phyloP scores from a whole-genome alignment of 31 red algal genomes.

The Bonnemaisonia californica region DNA sequence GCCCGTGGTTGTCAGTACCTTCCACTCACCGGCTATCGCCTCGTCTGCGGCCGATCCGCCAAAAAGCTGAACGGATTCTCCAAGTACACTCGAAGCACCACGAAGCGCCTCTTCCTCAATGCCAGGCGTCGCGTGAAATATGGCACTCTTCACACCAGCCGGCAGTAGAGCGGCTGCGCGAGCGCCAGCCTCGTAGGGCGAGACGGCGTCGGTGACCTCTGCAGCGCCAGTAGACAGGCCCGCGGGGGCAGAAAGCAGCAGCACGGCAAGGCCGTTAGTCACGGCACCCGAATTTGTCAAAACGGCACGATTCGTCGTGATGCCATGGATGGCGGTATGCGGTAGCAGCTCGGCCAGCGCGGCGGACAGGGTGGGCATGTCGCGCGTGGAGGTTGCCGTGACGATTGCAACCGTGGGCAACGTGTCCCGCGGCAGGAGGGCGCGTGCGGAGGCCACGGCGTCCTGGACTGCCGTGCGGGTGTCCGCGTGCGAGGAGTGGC shows the following conservation, averaged over 20 bases:
- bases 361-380: background rate
- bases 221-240: conserved; percentile 20
- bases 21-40: conserved; percentile 48
- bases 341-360: conserved; percentile 8
- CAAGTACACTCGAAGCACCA: conserved; percentile 12
- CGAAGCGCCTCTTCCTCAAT: conserved; percentile 52
- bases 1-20: conserved; percentile 12
- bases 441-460: background rate
- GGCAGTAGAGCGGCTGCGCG: conserved; percentile 7
- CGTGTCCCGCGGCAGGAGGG: background rate
- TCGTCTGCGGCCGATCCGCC: conserved; percentile 67
- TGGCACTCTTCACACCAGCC: conserved; percentile 14
- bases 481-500: conserved; percentile 8
- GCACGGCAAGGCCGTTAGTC: conserved; percentile 28
- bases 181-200: conserved; percentile 19
- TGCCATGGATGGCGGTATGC: conserved; percentile 37
- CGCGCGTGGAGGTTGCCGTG: conserved; percentile 18
- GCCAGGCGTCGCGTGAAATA: conserved; percentile 52
- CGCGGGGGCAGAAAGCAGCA: conserved; percentile 21
- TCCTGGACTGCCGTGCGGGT: conserved; percentile 16
- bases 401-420: conserved; percentile 21
- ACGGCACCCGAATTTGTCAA: conserved; percentile 24
- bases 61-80: conserved; percentile 30
- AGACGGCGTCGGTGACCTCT: background rate
- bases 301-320: conserved; percentile 38